Conservation (phyloP, 2,329 filamentous ascomycete species). For the Fusarium nodosum region DNA sequence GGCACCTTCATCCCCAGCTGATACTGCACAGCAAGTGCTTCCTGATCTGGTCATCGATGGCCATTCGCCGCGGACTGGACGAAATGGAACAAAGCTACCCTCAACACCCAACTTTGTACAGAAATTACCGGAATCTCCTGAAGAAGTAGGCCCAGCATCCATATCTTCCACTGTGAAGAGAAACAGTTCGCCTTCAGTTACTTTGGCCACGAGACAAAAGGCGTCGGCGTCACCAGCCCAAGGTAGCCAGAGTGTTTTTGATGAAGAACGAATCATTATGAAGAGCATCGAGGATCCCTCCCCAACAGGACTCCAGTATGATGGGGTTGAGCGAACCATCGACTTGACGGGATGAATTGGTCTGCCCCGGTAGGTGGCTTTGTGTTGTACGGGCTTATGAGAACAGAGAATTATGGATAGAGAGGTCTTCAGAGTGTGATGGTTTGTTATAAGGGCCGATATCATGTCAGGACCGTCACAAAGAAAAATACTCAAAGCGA, state of each 20-base stretch:
- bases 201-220: slow-evolving; percentile 9
- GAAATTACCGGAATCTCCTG: slow-evolving; percentile 31
- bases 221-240: not conserved
- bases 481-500: slow-evolving; percentile 4
- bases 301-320: slow-evolving; percentile 47
- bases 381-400: not conserved
- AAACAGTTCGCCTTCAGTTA: slow-evolving; percentile 26
- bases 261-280: slow-evolving; percentile 16
- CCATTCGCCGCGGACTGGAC: not conserved
- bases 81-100: not conserved
- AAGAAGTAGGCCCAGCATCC: not conserved
- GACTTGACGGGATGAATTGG: slow-evolving; percentile 30
- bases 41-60: slow-evolving; percentile 29
- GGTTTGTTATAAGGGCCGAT: not conserved
- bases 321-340: slow-evolving; percentile 52
- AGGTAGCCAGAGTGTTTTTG: slow-evolving; percentile 14
- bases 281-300: slow-evolving; percentile 40
- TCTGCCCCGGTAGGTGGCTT: not conserved
- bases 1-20: slow-evolving; percentile 42
- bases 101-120: slow-evolving; percentile 35
- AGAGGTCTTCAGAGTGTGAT: slow-evolving; percentile 2
- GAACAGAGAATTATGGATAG: slow-evolving; percentile 1
- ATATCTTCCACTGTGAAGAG: slow-evolving; percentile 29
- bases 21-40: slow-evolving; percentile 22
- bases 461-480: slow-evolving; percentile 16